These are phyloP conservation scores for Meredithiella fracta DNA, from an alignment of 2,329 filamentous ascomycete species.

Conservation along the genomic window DNA sequence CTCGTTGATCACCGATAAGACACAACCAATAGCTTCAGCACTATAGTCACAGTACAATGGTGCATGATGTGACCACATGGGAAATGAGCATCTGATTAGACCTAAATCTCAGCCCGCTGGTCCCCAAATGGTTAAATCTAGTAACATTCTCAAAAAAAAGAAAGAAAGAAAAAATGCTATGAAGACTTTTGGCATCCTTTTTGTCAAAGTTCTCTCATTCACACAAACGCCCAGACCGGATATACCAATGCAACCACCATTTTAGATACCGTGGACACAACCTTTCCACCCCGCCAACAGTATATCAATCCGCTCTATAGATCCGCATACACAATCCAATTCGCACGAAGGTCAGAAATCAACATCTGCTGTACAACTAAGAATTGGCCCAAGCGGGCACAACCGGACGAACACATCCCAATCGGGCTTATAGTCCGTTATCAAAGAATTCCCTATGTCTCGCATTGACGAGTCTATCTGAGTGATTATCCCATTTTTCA, in stretches of 20 bases:
- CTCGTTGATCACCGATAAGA: no score
- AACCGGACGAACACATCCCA: not conserved
- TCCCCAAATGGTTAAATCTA: no score
- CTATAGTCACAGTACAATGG: no score
- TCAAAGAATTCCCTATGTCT: not conserved
- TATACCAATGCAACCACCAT: not conserved
- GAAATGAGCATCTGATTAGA: no score
- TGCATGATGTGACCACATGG: no score
- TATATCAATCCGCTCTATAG: not conserved
- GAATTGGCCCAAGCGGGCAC: not conserved
- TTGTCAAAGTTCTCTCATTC: not conserved
- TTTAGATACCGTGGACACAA: not conserved
- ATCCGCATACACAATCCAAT: not conserved
- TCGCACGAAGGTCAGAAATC: not conserved
- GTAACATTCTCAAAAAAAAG: no score
- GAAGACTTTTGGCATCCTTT: no score
- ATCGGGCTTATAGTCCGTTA: not conserved
- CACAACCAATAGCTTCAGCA: no score
- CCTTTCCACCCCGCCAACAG: not conserved
- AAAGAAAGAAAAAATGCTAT: no score
- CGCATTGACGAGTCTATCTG: not conserved
- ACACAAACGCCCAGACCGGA: not conserved
- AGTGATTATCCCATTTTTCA: not conserved
- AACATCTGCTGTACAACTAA: not conserved
- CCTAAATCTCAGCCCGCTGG: no score